phyloP scores from a whole-genome alignment of 495 filamentous ascomycete genomes.

The Neurospora sp. region DNA sequence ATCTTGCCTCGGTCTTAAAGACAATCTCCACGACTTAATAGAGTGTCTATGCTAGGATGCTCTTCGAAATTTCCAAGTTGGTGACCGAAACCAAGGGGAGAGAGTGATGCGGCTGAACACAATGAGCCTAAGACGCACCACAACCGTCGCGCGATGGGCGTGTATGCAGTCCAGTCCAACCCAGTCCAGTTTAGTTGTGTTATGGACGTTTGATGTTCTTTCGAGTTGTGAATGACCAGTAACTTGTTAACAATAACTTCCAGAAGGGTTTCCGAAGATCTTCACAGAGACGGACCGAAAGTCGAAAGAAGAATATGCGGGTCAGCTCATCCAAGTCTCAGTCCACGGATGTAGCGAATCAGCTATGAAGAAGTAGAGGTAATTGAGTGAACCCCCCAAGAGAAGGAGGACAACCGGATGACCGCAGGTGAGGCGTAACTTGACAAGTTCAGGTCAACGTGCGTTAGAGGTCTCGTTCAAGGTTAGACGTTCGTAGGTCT shows the following conservation, averaged over 20 bases:
- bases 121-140: background rate
- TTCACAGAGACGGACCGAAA: background rate
- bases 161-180: background rate
- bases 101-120: background rate
- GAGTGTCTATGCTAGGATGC: too few relatives aligned
- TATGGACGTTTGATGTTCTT: too few relatives aligned
- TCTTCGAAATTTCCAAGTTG: background rate
- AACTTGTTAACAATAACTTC: background rate
- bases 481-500: background rate
- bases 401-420: too few relatives aligned
- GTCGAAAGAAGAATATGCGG: background rate
- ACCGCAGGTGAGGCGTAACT: background rate
- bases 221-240: too few relatives aligned
- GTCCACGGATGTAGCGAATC: background rate
- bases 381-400: background rate
- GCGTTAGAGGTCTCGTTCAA: background rate
- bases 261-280: background rate
- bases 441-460: background rate
- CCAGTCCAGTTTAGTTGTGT: too few relatives aligned
- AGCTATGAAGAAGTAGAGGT: background rate
- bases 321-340: background rate
- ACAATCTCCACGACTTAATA: too few relatives aligned
- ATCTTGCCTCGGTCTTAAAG: slow-evolving; percentile 3
- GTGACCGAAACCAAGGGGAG: background rate
- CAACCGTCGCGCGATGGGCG: background rate